phyloP scores from a whole-genome alignment of 345 rosid species.

The Salix purpurea region DNA sequence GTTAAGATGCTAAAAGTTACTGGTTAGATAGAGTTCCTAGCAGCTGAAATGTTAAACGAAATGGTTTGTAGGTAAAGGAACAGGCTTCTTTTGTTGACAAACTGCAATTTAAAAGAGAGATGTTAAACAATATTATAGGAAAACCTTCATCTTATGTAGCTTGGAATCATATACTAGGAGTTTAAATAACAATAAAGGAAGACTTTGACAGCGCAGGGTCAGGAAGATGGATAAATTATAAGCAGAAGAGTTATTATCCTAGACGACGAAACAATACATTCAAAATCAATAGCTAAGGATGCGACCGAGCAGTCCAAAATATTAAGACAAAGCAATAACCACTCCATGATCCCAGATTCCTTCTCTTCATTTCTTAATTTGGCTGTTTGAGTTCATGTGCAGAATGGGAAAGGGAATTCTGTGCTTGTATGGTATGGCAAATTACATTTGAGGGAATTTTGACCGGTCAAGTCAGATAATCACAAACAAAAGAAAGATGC shows the following conservation, averaged over 20 bases:
- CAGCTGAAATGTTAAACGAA: background rate
- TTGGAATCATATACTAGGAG: background rate
- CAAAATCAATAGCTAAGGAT: background rate
- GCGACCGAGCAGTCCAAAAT: background rate
- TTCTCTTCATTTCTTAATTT: background rate
- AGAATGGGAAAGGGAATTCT: background rate
- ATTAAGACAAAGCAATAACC: constrained; percentile 1
- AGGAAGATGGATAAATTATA: background rate
- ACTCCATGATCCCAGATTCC: constrained; percentile 7
- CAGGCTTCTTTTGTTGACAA: background rate
- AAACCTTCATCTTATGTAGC: background rate
- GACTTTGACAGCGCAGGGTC: background rate
- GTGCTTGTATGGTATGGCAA: background rate
- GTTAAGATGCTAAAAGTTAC: background rate
- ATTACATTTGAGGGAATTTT: constrained; percentile 8
- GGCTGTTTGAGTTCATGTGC: constrained; percentile 14
- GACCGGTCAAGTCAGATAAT: constrained; percentile 13
- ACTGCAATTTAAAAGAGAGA: background rate
- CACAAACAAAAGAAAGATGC: constrained; percentile 16
- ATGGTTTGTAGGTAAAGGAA: background rate
- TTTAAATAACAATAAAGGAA: background rate
- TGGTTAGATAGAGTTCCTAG: background rate
- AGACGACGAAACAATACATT: background rate
- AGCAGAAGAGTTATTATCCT: background rate
- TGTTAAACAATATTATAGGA: no score